A percentile compares a stretch with the other conserved stretches of the same genome.
These are phyloP conservation scores for Leccinum disarticulatum DNA, from an alignment of 768 basidiomycete species.

Conservation along the genomic window DNA sequence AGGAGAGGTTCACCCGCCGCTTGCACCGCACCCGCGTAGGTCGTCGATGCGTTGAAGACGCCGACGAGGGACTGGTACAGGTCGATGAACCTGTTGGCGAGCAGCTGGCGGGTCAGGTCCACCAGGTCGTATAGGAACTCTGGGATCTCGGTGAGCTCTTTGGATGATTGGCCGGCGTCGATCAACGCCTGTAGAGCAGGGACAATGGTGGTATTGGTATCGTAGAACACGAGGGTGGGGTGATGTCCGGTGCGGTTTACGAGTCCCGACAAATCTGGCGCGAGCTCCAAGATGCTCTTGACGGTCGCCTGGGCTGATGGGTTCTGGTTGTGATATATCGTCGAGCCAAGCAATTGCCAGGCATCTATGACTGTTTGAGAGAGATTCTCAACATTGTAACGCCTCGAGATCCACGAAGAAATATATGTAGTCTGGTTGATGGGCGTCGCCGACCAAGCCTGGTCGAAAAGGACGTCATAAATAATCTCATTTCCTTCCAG, in stretches of 20 bases:
- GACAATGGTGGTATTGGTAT: constrained; percentile 57
- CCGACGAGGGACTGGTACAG: constrained; percentile 34
- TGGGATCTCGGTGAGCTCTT: constrained; percentile 21
- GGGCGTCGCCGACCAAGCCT: constrained; percentile 39
- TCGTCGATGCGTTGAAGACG: constrained; percentile 25
- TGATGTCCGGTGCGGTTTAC: constrained; percentile 34
- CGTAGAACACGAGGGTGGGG: constrained; percentile 37
- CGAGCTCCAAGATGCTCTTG: constrained; percentile 40
- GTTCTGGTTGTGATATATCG: constrained; percentile 40
- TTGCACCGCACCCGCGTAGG: constrained; percentile 22
- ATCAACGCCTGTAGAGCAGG: constrained; percentile 75
- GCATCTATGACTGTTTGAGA: constrained; percentile 31
- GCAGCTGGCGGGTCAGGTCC: constrained; percentile 39
- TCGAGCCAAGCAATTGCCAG: constrained; percentile 37
- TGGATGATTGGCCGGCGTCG: constrained; percentile 25
- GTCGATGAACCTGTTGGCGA: constrained; percentile 37
- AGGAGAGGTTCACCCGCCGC: constrained; percentile 30
- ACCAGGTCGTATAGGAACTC: constrained; percentile 43
- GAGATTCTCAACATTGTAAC: constrained; percentile 32
- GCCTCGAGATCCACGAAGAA: constrained; percentile 35
- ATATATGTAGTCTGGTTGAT: constrained; percentile 35
- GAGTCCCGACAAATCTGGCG: constrained; percentile 35
- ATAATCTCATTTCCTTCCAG: constrained; percentile 45
- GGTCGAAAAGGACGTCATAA: constrained; percentile 42
- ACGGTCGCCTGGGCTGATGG: constrained; percentile 32